Percentiles rank a stretch among this genome's conserved stretches.
phyloP scores from a whole-genome alignment of 2,329 filamentous ascomycete species.

The Nemania abortiva region DNA sequence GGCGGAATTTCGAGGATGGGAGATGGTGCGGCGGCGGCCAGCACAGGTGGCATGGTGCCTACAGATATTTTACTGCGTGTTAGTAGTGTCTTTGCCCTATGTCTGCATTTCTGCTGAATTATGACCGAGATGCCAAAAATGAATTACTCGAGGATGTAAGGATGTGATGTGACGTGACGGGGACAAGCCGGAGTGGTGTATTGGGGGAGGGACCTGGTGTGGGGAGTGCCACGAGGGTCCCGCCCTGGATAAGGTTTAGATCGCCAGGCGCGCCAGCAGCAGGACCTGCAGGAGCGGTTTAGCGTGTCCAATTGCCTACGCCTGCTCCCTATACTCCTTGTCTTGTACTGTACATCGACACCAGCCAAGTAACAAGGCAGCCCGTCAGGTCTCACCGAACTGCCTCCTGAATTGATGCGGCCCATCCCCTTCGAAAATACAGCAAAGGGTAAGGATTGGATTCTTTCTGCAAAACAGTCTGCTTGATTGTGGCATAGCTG shows the following conservation, averaged over 20 bases:
- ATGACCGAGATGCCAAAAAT: neutral
- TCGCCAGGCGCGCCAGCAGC: neutral
- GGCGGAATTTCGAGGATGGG: constrained; percentile 49
- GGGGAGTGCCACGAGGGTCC: constrained; percentile 13
- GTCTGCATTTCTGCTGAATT: constrained; percentile 20
- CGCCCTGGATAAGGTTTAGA: neutral
- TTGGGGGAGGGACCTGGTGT: neutral
- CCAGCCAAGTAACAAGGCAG: neutral
- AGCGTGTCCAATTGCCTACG: constrained; percentile 16
- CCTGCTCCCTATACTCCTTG: neutral
- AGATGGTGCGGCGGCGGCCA: constrained; percentile 40
- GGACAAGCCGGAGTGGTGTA: neutral
- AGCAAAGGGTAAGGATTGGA: neutral
- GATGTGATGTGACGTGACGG: constrained; percentile 23
- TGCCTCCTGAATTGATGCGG: neutral
- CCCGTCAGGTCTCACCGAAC: constrained; percentile 22
- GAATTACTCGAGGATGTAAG: neutral
- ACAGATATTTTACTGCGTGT: constrained; percentile 18
- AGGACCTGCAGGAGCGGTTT: constrained; percentile 4
- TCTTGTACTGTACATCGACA: neutral
- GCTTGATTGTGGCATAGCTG: neutral
- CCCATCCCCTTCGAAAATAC: neutral
- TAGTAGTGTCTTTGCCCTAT: constrained; percentile 7
- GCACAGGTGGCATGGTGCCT: constrained; percentile 45
- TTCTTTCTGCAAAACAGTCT: neutral